These are phyloP conservation scores for Oryza meridionalis DNA, from an alignment of 176 grass and related monocot species.

Conservation along the genomic window DNA sequence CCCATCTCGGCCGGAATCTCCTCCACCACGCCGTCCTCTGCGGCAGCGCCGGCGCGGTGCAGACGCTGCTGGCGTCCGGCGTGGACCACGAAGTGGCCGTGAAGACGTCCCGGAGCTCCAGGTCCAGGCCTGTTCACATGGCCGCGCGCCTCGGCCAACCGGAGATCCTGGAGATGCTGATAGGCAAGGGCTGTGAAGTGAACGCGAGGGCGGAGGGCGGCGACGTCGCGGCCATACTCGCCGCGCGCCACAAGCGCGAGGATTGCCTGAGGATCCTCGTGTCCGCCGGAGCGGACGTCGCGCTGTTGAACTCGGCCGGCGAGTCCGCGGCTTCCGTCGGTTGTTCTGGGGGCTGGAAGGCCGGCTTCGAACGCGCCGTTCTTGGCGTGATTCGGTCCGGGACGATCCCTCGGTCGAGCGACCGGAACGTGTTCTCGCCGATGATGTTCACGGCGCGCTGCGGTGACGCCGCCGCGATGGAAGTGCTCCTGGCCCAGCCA, in stretches of 20 bases:
- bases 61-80: constrained; percentile 61
- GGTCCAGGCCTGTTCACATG: constrained; percentile 70
- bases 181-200: constrained; percentile 59
- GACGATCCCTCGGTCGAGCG: constrained; percentile 60
- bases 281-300: constrained; percentile 64
- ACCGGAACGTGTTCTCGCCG: constrained; percentile 63
- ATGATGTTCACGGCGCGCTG: constrained; percentile 58
- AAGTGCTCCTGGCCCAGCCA: constrained; percentile 58
- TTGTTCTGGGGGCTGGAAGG: constrained; percentile 51
- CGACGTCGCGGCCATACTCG: constrained; percentile 62
- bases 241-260: constrained; percentile 54
- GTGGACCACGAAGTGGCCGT: constrained; percentile 60
- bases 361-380: constrained; percentile 53
- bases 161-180: constrained; percentile 59
- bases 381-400: constrained; percentile 55
- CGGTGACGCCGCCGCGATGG: constrained; percentile 58
- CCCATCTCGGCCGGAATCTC: constrained; percentile 64
- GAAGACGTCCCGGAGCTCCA: constrained; percentile 56
- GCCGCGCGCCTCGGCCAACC: constrained; percentile 66
- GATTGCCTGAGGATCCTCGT: constrained; percentile 73
- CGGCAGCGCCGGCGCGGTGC: constrained; percentile 59
- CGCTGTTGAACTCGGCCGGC: constrained; percentile 58
- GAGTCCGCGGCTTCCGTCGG: constrained; percentile 53
- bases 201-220: constrained; percentile 64
- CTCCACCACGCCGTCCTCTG: constrained; percentile 97